Conservation (phyloP, 257 asterid genomes). For the Solanum tarijense region DNA sequence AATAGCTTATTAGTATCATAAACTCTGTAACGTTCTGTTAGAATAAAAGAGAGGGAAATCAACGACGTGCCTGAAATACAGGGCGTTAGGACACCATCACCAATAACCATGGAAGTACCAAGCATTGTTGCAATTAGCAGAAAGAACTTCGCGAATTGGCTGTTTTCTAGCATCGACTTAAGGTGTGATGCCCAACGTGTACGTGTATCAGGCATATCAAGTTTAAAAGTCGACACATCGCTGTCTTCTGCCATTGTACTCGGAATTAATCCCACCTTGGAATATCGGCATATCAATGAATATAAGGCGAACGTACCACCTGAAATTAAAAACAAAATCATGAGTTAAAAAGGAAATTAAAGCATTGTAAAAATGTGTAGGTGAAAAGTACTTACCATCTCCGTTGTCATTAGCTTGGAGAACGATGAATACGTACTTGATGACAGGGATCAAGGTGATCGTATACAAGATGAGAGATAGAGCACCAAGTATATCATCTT, state of each 20-base stretch:
- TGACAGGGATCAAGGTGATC: conserved; percentile 15
- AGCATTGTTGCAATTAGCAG: conserved; percentile 47
- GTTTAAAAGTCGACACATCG: conserved; percentile 32
- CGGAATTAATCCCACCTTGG: conserved; percentile 47
- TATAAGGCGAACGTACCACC: conserved; percentile 78
- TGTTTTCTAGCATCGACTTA: conserved; percentile 28
- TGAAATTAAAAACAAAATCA: background rate
- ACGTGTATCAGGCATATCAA: conserved; percentile 22
- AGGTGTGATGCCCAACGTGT: conserved; percentile 23
- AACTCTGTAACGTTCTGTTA: background rate
- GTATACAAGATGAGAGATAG: conserved; percentile 21
- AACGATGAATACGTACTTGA: conserved; percentile 24
- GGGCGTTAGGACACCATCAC: conserved; percentile 77
- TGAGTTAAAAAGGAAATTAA: background rate
- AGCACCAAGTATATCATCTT: conserved; percentile 20
- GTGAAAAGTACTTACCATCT: conserved; percentile 11
- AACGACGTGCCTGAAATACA: conserved; percentile 46
- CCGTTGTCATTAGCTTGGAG: conserved; percentile 28
- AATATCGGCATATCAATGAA: conserved; percentile 52
- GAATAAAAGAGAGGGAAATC: background rate
- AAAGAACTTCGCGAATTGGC: conserved; percentile 18
- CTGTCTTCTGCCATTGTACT: conserved; percentile 38
- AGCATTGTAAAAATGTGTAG: background rate
- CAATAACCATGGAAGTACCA: conserved; percentile 84
- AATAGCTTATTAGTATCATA: background rate